Base-by-base conservation (phyloP, 208 protist genomes). In the Angomonas ambiguus region DNA sequence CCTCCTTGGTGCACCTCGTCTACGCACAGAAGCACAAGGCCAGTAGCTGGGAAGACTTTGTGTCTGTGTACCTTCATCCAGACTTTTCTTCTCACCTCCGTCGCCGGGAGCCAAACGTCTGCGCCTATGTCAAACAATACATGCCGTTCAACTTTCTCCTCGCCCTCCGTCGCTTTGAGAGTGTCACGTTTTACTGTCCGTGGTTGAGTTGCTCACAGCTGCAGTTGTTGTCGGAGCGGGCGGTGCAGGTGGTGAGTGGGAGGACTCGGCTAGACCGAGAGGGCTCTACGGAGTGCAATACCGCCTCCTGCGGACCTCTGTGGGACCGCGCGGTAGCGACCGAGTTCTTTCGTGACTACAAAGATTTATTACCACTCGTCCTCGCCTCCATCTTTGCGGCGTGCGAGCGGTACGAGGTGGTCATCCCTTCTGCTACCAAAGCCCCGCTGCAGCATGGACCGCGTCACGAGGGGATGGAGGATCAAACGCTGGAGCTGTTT, bases 191-290 rank as follows among this genome's bases (percentile, higher is more conserved):
- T 11, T 48, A 16, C 5, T 4, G 42, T 3, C 32, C 49, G 1
- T 38, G 35, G 0, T 27, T 73, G 4, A 73, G 49, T 28, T 13
- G 18, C 1, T 58, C 65, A 61, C 42, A 65, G 53, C 45, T 45
- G 51, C 62, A 32, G 67, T 48, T 58, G 57, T 49, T 72, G 16
- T 34, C 55, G 24, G 25, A 68, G 34, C 38, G 76, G 0, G 74
- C 70, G 28, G 8, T 77, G 51, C 67, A 69, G 33, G n/a, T 77
- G 0, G 59, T 79, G 3, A 75, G 78, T 28, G 78, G 78, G 10
- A 67, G 72, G 20, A 71, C 67, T 1, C 65, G 67, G 0, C 51
- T 60, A 22, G 62, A 57, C 18, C 77, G 72, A 18, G 77, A 74
- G 53, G 77, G 72, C 11, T 63, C 73, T 11, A 34, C 66, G 0